phyloP scores from a whole-genome alignment of 2,329 filamentous ascomycete species.

The Bipolaris zeicola region DNA sequence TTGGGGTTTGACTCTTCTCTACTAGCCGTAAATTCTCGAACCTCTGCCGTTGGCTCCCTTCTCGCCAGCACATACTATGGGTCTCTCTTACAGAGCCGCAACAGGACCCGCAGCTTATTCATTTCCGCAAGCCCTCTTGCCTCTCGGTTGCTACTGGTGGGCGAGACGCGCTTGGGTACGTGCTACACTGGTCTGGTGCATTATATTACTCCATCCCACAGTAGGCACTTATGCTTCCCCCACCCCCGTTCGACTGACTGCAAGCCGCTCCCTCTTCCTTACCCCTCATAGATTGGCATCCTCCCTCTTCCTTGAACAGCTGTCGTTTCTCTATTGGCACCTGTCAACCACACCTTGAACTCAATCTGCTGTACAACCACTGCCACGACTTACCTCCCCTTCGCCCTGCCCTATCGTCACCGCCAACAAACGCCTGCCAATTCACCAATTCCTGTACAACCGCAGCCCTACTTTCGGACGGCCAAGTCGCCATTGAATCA shows the following conservation, averaged over 20 bases:
- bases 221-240: constrained; percentile 44
- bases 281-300: constrained; percentile 41
- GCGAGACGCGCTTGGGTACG: constrained; percentile 49
- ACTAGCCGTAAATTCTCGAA: constrained; percentile 48
- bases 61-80: constrained; percentile 84
- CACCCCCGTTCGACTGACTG: constrained; percentile 43
- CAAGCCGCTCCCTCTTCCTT: constrained; percentile 47
- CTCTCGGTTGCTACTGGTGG: constrained; percentile 61
- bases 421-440: constrained; percentile 44
- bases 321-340: constrained; percentile 47
- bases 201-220: constrained; percentile 51
- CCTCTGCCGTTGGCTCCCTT: constrained; percentile 45
- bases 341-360: constrained; percentile 37
- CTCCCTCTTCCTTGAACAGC: constrained; percentile 39
- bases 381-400: constrained; percentile 41
- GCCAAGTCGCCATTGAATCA: constrained; percentile 33
- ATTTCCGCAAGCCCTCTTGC: constrained; percentile 47
- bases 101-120: constrained; percentile 49
- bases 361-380: constrained; percentile 41
- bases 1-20: constrained; percentile 41
- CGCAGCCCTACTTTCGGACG: constrained; percentile 29
- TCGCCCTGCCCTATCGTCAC: constrained; percentile 34
- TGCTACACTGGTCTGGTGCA: constrained; percentile 48
- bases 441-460: constrained; percentile 36
- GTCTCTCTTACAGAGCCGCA: constrained; percentile 53